phyloP scores from a whole-genome alignment of 257 asterid species.

The Gynochthodes officinalis region DNA sequence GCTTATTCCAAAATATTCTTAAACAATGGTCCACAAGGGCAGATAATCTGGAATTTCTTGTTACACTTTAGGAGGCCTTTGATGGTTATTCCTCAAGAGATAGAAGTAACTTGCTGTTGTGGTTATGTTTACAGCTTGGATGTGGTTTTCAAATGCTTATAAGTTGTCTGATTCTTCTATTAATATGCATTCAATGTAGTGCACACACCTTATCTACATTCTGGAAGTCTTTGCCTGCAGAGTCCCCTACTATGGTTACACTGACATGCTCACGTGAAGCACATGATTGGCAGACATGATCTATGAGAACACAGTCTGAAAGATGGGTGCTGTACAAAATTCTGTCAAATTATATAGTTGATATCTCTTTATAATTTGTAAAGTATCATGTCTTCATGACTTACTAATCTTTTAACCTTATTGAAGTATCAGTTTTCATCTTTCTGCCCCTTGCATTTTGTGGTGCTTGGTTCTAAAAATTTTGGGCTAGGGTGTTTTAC shows the following conservation, averaged over 20 bases:
- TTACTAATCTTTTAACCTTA: not conserved
- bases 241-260: conserved; percentile 6
- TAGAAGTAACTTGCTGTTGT: not conserved
- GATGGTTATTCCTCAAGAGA: not conserved
- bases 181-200: not conserved
- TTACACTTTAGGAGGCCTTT: not conserved
- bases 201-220: conserved; percentile 18
- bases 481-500: conserved; percentile 11
- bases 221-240: conserved; percentile 5
- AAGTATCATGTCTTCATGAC: not conserved
- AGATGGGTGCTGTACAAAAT: conserved; percentile 8
- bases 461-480: conserved; percentile 2
- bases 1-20: not conserved
- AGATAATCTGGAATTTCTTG: conserved; percentile 1
- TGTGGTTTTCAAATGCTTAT: not conserved
- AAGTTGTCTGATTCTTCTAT: not conserved
- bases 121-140: not conserved
- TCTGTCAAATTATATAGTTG: not conserved
- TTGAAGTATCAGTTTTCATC: not conserved
- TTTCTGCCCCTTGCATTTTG: conserved; percentile 10
- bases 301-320: not conserved
- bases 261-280: conserved; percentile 19
- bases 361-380: not conserved
- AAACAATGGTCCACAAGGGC: not conserved
- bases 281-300: conserved; percentile 17